phyloP scores from a whole-genome alignment of 495 filamentous ascomycete genomes.

The Emericellopsis terricola region DNA sequence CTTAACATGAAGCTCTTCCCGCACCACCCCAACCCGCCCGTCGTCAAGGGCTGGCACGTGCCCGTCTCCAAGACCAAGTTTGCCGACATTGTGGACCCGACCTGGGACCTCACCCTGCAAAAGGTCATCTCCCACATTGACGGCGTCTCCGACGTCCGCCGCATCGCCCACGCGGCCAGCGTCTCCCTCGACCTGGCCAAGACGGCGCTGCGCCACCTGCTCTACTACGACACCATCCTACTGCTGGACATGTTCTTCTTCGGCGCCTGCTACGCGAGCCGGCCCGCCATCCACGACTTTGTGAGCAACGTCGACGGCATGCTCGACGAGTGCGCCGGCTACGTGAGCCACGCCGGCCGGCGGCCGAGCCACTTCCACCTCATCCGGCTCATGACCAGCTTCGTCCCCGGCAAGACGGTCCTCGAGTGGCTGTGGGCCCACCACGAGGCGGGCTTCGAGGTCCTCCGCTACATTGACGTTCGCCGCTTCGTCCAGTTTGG shows the following conservation, averaged over 20 bases:
- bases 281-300: constrained; percentile 54
- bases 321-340: constrained; percentile 71
- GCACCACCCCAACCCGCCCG: constrained; percentile 55
- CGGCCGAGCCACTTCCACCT: constrained; percentile 32
- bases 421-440: constrained; percentile 67
- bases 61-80: constrained; percentile 77
- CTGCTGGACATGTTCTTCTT: constrained; percentile 91
- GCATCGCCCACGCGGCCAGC: constrained; percentile 68
- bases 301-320: constrained; percentile 47
- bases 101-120: constrained; percentile 83
- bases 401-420: constrained; percentile 61
- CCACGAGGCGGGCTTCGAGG: constrained; percentile 32
- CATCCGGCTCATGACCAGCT: constrained; percentile 56
- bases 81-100: constrained; percentile 49
- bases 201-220: constrained; percentile 67
- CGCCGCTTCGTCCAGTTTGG: constrained; percentile 88
- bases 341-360: constrained; percentile 37
- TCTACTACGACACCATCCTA: constrained; percentile 77
- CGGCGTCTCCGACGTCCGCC: constrained; percentile 70
- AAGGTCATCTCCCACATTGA: constrained; percentile 70
- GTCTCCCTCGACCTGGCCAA: constrained; percentile 69
- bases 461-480: constrained; percentile 61
- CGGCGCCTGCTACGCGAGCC: constrained; percentile 66
- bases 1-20: constrained; percentile 94
- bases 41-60: constrained; percentile 72